Evolutionary conservation across 345 rosid species (phyloP).

Genomic region (Gynandropsis gynandra): DNA sequence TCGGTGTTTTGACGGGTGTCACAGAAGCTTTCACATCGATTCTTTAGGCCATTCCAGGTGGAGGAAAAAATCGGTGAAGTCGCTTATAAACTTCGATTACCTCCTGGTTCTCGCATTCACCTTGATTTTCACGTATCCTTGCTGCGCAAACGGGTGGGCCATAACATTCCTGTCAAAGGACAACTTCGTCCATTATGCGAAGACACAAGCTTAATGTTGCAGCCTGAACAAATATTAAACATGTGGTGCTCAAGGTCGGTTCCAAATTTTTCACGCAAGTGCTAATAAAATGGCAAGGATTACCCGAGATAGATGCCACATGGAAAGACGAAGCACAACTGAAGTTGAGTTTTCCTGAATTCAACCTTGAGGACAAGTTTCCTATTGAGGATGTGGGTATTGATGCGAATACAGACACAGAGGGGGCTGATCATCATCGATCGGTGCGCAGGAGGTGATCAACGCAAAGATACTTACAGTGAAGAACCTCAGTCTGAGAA

Average conservation of each 20-base stretch:
- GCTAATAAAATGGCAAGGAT: background rate
- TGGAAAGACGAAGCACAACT: background rate
- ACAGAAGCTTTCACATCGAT: background rate
- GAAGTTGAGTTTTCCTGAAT: background rate
- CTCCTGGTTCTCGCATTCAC: too few species aligned
- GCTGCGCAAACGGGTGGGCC: background rate
- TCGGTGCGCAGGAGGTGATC: too few species aligned
- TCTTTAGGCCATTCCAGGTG: background rate
- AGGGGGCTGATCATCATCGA: too few species aligned
- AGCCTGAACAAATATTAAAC: background rate
- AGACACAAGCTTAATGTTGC: background rate
- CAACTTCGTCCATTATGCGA: background rate
- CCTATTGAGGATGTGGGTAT: background rate
- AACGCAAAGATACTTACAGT: too few species aligned
- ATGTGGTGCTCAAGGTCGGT: background rate
- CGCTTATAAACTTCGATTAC: background rate
- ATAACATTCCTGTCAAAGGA: background rate
- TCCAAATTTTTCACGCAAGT: background rate
- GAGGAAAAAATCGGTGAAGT: background rate
- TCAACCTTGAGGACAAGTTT: conserved; percentile 3
- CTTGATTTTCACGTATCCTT: background rate
- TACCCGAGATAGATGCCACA: background rate
- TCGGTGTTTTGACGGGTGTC: background rate
- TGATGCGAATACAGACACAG: too few species aligned
- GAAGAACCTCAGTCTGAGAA: too few species aligned